A percentile compares a stretch with the other conserved stretches of the same genome.
These are phyloP conservation scores for Boletus subparvulus DNA, from an alignment of 768 basidiomycete species.

Conservation along the genomic window DNA sequence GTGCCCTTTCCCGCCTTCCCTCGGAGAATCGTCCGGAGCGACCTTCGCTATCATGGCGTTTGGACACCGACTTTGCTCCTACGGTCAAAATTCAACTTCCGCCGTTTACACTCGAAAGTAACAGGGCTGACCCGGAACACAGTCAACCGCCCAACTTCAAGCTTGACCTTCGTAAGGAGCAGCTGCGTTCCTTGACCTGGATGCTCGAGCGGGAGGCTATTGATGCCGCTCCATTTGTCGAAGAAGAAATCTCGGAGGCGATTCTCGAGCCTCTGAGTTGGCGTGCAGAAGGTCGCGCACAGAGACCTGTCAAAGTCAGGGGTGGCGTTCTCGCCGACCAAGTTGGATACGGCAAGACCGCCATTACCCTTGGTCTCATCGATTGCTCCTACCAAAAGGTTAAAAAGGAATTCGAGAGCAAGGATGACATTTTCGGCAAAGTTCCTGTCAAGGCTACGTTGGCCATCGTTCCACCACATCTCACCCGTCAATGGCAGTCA, in stretches of 20 bases:
- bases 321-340: constrained; percentile 95
- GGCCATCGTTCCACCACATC: constrained; percentile 85
- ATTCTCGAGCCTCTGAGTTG: constrained; percentile 83
- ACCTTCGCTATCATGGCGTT: constrained; percentile 68
- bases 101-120: constrained; percentile 72
- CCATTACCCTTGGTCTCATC: constrained; percentile 88
- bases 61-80: constrained; percentile 76
- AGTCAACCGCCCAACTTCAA: constrained; percentile 77
- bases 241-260: constrained; percentile 94
- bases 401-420: constrained; percentile 55
- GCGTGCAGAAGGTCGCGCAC: constrained; percentile 91
- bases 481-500: constrained; percentile 86
- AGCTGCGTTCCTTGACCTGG: constrained; percentile 89
- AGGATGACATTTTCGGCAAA: constrained; percentile 51
- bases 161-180: constrained; percentile 74
- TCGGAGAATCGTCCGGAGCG: constrained; percentile 45
- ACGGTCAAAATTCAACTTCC: constrained; percentile 56
- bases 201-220: constrained; percentile 79
- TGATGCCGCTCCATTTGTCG: constrained; percentile 71
- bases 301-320: constrained; percentile 68
- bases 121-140: constrained; percentile 69
- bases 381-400: constrained; percentile 64
- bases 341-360: constrained; percentile 97
- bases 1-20: constrained; percentile 80
- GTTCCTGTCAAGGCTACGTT: constrained; percentile 81